phyloP scores from a whole-genome alignment of 805 yeast species.

The Nematodospora valgi region DNA sequence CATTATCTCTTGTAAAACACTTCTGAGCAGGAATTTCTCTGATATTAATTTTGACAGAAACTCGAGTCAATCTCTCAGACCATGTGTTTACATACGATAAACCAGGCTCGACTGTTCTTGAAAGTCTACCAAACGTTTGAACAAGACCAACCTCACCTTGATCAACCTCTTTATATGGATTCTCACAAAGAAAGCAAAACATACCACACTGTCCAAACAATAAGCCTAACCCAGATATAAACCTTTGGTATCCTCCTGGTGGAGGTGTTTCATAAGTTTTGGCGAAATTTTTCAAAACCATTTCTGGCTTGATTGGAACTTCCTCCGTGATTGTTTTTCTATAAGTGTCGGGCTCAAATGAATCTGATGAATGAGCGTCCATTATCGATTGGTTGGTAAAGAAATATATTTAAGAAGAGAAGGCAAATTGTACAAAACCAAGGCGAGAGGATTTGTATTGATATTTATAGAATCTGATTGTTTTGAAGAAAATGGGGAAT shows the following conservation, averaged over 20 bases:
- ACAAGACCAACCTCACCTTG: constrained; percentile 71
- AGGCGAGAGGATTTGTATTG: too few species aligned
- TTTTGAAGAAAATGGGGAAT: too few species aligned
- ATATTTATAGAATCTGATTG: too few species aligned
- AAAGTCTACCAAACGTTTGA: constrained; percentile 63
- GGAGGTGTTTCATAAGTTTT: constrained; percentile 37
- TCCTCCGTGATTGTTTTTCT: constrained; percentile 15
- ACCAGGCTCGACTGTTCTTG: constrained; percentile 68
- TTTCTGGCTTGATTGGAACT: constrained; percentile 35
- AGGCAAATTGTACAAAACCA: too few species aligned
- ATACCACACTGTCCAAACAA: constrained; percentile 52
- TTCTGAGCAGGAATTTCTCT: constrained; percentile 64
- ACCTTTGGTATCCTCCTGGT: constrained; percentile 37
- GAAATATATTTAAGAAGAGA: too few species aligned
- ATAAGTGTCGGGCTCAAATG: constrained; percentile 11
- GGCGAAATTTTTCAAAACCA: constrained; percentile 42
- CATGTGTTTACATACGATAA: constrained; percentile 61
- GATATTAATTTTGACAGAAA: constrained; percentile 55
- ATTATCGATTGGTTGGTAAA: too few species aligned
- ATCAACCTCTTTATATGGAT: constrained; percentile 56
- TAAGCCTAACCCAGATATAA: constrained; percentile 41
- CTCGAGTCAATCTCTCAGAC: constrained; percentile 51
- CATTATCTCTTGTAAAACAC: constrained; percentile 71
- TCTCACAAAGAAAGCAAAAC: constrained; percentile 54
- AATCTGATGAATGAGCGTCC: constrained; percentile 8